Evolutionary conservation across 2,329 filamentous ascomycete species (phyloP).

Genomic region (Hypomyces rosellus): DNA sequence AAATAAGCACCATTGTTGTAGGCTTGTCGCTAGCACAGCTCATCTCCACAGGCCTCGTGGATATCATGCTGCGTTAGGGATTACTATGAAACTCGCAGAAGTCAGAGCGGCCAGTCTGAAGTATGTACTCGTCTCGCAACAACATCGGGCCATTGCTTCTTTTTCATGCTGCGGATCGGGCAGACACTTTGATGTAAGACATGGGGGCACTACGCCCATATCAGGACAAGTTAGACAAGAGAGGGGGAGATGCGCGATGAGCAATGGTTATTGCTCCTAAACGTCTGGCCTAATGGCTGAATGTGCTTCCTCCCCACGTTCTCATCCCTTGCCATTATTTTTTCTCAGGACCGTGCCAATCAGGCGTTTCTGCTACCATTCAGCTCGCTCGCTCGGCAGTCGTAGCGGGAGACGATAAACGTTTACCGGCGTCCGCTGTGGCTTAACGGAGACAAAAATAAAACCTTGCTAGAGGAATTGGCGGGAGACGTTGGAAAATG

Average conservation of each 20-base stretch:
- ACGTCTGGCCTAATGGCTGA: not conserved
- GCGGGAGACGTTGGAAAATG: not conserved
- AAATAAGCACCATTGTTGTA: not conserved
- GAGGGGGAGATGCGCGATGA: constrained; percentile 5
- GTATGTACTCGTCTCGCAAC: too few relatives aligned
- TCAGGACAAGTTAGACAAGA: not conserved
- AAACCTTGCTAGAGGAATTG: not conserved
- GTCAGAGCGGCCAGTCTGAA: too few relatives aligned
- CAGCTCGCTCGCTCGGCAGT: not conserved
- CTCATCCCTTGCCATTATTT: not conserved
- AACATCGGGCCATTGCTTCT: too few relatives aligned
- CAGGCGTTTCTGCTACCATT: not conserved
- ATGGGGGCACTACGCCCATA: not conserved
- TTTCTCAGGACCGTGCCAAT: not conserved
- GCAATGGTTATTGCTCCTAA: not conserved
- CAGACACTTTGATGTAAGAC: too few relatives aligned
- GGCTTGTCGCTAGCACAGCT: not conserved
- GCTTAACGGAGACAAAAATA: not conserved
- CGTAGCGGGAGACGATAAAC: not conserved
- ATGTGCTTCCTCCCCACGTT: not conserved
- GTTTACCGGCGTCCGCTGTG: not conserved
- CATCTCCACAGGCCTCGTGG: not conserved
- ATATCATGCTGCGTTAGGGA: not conserved
- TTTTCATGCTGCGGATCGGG: too few relatives aligned
- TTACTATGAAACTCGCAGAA: not conserved